Percentiles rank a stretch among this genome's conserved stretches.
Conservation (phyloP, 176 grass and related monocot genomes). For the Thinopyrum elongatum region DNA sequence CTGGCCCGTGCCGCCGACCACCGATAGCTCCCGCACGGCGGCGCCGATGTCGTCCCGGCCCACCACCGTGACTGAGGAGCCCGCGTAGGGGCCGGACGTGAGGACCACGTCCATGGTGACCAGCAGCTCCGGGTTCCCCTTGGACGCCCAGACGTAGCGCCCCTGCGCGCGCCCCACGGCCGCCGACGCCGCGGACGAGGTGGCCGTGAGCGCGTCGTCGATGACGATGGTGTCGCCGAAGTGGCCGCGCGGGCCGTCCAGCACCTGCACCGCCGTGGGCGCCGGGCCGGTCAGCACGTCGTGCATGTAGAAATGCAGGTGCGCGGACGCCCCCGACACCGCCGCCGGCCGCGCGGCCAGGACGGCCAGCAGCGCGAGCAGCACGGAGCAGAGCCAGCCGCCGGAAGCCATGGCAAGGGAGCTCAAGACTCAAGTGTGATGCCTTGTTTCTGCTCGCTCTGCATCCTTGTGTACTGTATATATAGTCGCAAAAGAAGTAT, state of each 20-base stretch:
- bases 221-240: slow-evolving; percentile 36
- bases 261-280: slow-evolving; percentile 42
- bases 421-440: neutral
- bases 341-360: neutral
- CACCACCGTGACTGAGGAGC: slow-evolving; percentile 41
- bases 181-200: neutral
- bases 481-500: no score
- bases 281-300: slow-evolving; percentile 26
- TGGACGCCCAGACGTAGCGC: slow-evolving; percentile 30
- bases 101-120: slow-evolving; percentile 42
- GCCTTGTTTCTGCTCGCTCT: no score
- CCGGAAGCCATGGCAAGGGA: slow-evolving; percentile 5
- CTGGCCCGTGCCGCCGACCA: slow-evolving; percentile 34
- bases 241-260: neutral
- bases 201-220: slow-evolving; percentile 34
- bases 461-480: no score
- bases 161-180: slow-evolving; percentile 39
- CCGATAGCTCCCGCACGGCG: slow-evolving; percentile 27
- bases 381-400: neutral
- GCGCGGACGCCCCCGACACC: neutral
- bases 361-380: neutral
- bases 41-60: slow-evolving; percentile 24
- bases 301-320: slow-evolving; percentile 58
- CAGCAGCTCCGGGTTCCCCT: slow-evolving; percentile 27
- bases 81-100: slow-evolving; percentile 12